Evolutionary conservation across 352 stramenopile genomes (phyloP).

Genomic region (Pythium apleroticum): DNA sequence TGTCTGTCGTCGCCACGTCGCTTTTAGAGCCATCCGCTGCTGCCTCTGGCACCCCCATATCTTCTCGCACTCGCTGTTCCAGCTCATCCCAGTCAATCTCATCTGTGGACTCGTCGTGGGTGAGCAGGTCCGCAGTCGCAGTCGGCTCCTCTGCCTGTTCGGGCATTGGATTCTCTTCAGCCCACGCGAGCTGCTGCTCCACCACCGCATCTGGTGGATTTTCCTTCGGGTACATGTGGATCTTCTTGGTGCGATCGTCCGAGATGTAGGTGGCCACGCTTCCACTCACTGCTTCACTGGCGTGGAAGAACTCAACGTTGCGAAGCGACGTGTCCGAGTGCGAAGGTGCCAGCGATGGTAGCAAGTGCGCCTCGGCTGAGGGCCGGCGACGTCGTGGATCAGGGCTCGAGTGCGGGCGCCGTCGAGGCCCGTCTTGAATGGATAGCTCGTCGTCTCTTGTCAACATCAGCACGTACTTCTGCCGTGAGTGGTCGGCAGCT

Average conservation of each 20-base stretch:
- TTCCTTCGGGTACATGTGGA: conserved; percentile 7
- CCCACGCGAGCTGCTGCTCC: conserved; percentile 9
- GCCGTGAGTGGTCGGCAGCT: background rate
- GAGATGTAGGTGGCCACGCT: conserved; percentile 13
- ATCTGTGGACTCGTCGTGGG: background rate
- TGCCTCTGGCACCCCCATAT: background rate
- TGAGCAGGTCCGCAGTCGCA: background rate
- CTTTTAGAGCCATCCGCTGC: background rate
- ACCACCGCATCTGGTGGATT: background rate
- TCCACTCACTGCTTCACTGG: background rate
- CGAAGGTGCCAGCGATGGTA: conserved; percentile 19
- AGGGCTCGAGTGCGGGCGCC: conserved; percentile 27
- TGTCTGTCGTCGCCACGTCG: background rate
- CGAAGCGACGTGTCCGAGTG: conserved; percentile 5
- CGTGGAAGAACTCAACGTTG: conserved; percentile 7
- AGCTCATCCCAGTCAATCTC: conserved; percentile 5
- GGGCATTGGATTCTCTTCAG: background rate
- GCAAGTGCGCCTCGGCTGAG: background rate
- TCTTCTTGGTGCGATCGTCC: background rate
- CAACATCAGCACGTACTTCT: conserved; percentile 15
- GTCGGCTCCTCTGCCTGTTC: background rate
- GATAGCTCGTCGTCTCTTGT: background rate
- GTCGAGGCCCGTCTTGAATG: background rate
- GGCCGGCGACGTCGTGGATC: conserved; percentile 16
- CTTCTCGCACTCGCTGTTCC: background rate